These are phyloP conservation scores for Picea abies DNA, from an alignment of 83 land plant species.

Conservation along the genomic window DNA sequence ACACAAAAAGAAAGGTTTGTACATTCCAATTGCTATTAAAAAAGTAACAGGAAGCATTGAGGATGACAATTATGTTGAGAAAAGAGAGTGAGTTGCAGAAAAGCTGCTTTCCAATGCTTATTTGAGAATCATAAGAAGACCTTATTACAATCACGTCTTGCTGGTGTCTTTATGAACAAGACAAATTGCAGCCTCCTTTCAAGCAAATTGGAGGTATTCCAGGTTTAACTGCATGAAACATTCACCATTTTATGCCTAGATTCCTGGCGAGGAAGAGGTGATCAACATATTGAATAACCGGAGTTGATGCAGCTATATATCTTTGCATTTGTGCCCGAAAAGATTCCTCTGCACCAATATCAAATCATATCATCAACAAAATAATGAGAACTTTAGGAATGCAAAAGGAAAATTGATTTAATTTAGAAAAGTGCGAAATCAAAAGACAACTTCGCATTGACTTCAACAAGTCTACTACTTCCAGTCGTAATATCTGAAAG, in stretches of 20 bases:
- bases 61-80: background rate
- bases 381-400: too few species aligned
- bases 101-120: background rate
- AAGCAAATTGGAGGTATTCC: background rate
- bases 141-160: too few species aligned
- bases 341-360: conserved; percentile 14
- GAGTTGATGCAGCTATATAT: conserved; percentile 8
- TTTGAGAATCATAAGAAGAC: background rate
- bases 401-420: background rate
- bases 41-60: background rate
- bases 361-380: background rate
- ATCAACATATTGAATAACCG: conserved; percentile 11
- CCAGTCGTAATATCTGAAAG: too few species aligned
- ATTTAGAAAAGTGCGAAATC: background rate
- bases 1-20: background rate
- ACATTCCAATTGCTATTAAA: background rate
- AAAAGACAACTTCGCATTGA: background rate
- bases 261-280: conserved; percentile 17
- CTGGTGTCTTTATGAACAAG: background rate
- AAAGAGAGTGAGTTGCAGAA: background rate
- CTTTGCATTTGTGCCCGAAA: conserved; percentile 13
- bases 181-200: background rate
- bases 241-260: conserved; percentile 17
- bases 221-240: background rate
- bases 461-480: background rate